These are phyloP conservation scores for Geranium rotundifolium DNA, from an alignment of 345 rosid genomes.

Conservation along the genomic window DNA sequence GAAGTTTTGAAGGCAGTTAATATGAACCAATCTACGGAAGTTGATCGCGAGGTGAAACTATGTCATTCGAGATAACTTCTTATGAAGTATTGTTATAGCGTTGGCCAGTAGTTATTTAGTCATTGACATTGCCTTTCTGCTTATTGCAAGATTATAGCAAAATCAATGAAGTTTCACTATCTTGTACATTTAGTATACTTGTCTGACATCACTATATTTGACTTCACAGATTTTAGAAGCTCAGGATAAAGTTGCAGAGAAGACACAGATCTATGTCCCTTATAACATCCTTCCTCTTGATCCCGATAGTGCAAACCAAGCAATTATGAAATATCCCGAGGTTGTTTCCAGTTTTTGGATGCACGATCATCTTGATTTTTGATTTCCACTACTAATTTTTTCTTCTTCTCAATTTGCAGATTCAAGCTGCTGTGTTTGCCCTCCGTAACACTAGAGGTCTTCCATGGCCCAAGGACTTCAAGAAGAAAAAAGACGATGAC, in stretches of 20 bases:
- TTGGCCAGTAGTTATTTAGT: neutral
- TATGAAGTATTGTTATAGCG: too few relatives aligned
- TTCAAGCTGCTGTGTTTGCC: constrained; percentile 86
- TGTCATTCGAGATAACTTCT: neutral
- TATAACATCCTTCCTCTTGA: constrained; percentile 97
- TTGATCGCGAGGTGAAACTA: constrained; percentile 77
- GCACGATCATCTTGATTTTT: neutral
- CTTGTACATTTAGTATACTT: neutral
- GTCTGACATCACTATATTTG: constrained; percentile 3
- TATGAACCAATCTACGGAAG: constrained; percentile 84
- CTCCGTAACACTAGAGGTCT: constrained; percentile 99
- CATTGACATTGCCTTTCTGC: neutral
- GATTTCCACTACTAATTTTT: neutral
- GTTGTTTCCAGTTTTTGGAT: constrained; percentile 19
- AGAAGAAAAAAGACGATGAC: constrained; percentile 77
- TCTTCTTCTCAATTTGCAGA: constrained; percentile 26
- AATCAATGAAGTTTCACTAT: neutral
- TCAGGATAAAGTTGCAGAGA: constrained; percentile 85
- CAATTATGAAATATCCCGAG: constrained; percentile 97
- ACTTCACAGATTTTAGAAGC: constrained; percentile 78
- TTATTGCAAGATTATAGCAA: too few relatives aligned
- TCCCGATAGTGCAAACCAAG: constrained; percentile 97
- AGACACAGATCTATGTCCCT: constrained; percentile 81
- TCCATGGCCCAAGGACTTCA: constrained; percentile 87
- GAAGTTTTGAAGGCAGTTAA: constrained; percentile 98